Evolutionary conservation across 1,139 yeast species (phyloP), one percentile per base, ranked within the genome.

Genomic region (Groenewaldozyma sp.): DNA sequence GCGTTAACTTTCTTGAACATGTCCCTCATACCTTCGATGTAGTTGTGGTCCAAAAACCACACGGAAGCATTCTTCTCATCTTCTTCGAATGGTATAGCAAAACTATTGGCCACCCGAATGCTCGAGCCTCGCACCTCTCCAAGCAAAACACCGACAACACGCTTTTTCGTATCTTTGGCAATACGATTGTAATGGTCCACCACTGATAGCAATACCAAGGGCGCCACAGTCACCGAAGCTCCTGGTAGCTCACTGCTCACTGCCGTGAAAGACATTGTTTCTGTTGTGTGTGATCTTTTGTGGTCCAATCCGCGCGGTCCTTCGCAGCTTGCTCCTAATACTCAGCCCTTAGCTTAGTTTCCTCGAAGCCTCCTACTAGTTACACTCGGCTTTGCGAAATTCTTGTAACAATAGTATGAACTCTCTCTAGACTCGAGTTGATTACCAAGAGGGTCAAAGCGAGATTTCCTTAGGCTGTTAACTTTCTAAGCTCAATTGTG

Each of bases 1-100:
- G 98, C 99, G 65, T 88, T 91, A 58, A 91, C 91, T 63, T 93
- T 91, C 60, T 83, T 86, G 65, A 86, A 91, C 99, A 93, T 93
- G 52, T 87, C 96, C 47, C 91, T 82, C 99, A 93, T 93, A 41
- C 84, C 75, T 56, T 91, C 98, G 47, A 93, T 86, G 59, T 80
- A 93, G 59, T 93, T 91, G 64, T 93, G 98, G 59, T 93, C 98
- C 55, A 93, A 69, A 56, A 91, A 93, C 97, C 98, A 93, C 36
- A 93, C 96, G n/a, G 78, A 78, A 2, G 94, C 75, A 60, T 86
- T 83, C 62, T 78, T 82, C 40, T 82, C 95, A 58, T 91, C 98
- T 60, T 93, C 99, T 63, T 93, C 98, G 58, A 91, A 93, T 1
- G 99, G 99, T 3, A 88, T 88, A 44, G 71, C 71, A 50, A 62